phyloP scores from a whole-genome alignment of 768 basidiomycete genomes.

The Mycena filopes region DNA sequence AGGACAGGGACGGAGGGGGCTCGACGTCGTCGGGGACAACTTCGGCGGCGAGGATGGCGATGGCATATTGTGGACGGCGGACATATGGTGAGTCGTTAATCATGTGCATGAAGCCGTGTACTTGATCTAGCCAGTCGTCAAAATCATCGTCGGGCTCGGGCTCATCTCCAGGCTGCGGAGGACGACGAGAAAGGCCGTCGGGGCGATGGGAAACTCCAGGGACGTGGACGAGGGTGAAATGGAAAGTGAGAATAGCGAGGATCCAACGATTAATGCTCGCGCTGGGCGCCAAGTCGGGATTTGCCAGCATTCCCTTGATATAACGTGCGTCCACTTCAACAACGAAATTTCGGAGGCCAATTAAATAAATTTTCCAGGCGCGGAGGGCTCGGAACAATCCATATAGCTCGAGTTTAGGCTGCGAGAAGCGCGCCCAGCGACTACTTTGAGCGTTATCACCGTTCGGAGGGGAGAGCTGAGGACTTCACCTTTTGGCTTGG shows the following conservation, averaged over 20 bases:
- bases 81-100: slow-evolving; percentile 14
- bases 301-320: slow-evolving; percentile 47
- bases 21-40: neutral
- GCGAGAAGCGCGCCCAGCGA: slow-evolving; percentile 38
- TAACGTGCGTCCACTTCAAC: slow-evolving; percentile 52
- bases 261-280: slow-evolving; percentile 40
- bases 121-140: slow-evolving; percentile 34
- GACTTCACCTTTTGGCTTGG: too few relatives aligned
- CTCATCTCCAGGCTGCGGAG: slow-evolving; percentile 29
- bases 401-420: slow-evolving; percentile 49
- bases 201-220: slow-evolving; percentile 34
- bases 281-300: slow-evolving; percentile 38
- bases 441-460: too few relatives aligned
- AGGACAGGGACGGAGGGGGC: neutral
- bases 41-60: neutral
- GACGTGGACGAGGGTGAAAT: too few relatives aligned
- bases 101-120: slow-evolving; percentile 33
- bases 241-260: slow-evolving; percentile 40
- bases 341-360: slow-evolving; percentile 42
- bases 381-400: slow-evolving; percentile 40
- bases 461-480: too few relatives aligned
- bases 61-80: slow-evolving; percentile 1
- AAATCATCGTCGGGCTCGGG: too few relatives aligned
- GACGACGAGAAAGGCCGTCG: slow-evolving; percentile 42
- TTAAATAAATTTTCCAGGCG: slow-evolving; percentile 37